Evolutionary conservation across 1,139 yeast species (phyloP).

Genomic region (Sugiyamaella castrensis): DNA sequence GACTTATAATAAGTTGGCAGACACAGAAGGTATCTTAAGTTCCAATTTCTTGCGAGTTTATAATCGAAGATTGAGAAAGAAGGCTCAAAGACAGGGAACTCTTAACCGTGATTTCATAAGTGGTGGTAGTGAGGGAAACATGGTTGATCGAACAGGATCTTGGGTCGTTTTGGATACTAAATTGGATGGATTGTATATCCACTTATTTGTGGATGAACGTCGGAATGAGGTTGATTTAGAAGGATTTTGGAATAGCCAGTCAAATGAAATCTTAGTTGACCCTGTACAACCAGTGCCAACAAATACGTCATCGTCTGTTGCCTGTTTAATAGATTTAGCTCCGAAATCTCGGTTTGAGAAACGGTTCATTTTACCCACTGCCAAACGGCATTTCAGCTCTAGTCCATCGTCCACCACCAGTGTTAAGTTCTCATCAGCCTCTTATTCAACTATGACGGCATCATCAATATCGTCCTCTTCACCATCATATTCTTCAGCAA

Average conservation of each 20-base stretch:
- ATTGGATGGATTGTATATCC: slow-evolving; percentile 61
- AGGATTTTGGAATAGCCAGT: slow-evolving; percentile 47
- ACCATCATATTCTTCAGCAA: background rate
- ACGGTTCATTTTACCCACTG: slow-evolving; percentile 10
- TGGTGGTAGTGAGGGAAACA: slow-evolving; percentile 22
- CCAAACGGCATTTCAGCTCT: slow-evolving; percentile 1
- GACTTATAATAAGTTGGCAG: slow-evolving; percentile 45
- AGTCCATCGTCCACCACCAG: background rate
- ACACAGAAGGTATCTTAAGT: slow-evolving; percentile 70
- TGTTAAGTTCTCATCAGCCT: background rate
- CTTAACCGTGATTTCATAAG: slow-evolving; percentile 11
- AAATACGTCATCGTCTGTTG: background rate
- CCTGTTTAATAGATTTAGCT: background rate
- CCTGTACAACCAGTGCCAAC: background rate
- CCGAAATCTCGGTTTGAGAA: slow-evolving; percentile 14
- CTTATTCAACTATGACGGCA: background rate
- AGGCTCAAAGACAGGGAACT: slow-evolving; percentile 44
- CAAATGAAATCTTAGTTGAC: slow-evolving; percentile 4
- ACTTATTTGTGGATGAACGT: slow-evolving; percentile 68
- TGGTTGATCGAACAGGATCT: slow-evolving; percentile 29
- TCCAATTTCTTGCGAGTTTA: slow-evolving; percentile 55
- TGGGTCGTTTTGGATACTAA: slow-evolving; percentile 81
- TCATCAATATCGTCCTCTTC: background rate
- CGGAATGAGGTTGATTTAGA: slow-evolving; percentile 69
- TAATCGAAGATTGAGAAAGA: slow-evolving; percentile 59